phyloP scores from a whole-genome alignment of 768 basidiomycete genomes.

The Boletellus sp. region DNA sequence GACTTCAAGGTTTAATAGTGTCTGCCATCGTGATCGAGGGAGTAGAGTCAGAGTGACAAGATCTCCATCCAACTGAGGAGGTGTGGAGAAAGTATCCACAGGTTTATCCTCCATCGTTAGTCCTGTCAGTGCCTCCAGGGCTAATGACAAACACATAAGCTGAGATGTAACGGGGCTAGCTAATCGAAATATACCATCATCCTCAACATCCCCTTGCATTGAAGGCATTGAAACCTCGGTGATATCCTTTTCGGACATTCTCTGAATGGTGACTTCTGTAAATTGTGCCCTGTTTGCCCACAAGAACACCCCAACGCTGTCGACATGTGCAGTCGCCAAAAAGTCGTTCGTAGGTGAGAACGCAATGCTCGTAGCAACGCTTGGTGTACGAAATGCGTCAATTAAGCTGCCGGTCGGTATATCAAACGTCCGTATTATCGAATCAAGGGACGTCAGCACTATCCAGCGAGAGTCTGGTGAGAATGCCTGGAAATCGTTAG shows the following conservation, averaged over 20 bases:
- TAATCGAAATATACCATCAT: slow-evolving; percentile 56
- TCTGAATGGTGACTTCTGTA: slow-evolving; percentile 75
- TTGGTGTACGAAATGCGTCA: slow-evolving; percentile 85
- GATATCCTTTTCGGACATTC: slow-evolving; percentile 73
- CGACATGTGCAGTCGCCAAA: slow-evolving; percentile 90
- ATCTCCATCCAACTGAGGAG: slow-evolving; percentile 84
- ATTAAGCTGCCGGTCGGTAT: slow-evolving; percentile 90
- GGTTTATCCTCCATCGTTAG: slow-evolving; percentile 58
- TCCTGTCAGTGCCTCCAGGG: slow-evolving; percentile 67
- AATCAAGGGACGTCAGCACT: slow-evolving; percentile 83
- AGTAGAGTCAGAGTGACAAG: slow-evolving; percentile 91
- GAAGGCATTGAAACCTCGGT: slow-evolving; percentile 71
- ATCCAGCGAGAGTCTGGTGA: slow-evolving; percentile 96
- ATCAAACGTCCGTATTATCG: slow-evolving; percentile 91
- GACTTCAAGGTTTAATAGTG: slow-evolving; percentile 91
- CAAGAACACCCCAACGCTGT: slow-evolving; percentile 91
- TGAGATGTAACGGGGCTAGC: background rate
- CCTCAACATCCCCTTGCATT: slow-evolving; percentile 78
- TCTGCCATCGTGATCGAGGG: slow-evolving; percentile 94
- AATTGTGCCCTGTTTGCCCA: slow-evolving; percentile 99
- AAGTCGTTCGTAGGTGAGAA: slow-evolving; percentile 97
- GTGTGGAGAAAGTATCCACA: slow-evolving; percentile 73
- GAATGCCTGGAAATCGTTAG: slow-evolving; percentile 60
- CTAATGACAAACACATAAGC: slow-evolving; percentile 35
- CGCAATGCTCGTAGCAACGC: slow-evolving; percentile 82